Evolutionary conservation across 176 grass and related monocot species (phyloP), one percentile per base, ranked within the genome.

Genomic region (Saccharum officinarum): DNA sequence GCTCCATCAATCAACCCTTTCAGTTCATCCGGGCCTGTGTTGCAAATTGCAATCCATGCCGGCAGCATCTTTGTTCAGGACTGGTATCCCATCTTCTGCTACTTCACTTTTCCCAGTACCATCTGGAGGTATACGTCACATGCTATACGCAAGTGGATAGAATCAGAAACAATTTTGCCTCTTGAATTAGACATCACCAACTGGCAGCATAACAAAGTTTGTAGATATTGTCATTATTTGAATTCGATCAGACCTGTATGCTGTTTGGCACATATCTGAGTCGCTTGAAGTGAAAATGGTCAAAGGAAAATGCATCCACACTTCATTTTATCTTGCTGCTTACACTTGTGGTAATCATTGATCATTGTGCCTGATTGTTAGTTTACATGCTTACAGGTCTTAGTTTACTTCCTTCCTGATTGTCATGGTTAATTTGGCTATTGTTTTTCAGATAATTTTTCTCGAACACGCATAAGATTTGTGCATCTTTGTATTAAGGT

Each of bases 31-130:
- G 30, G 75, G n/a, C 77, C 79, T 40, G 45, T 85, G 62, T 82
- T 83, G 66, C 87, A 86, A 55, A 52, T 82, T 83, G 66, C 87
- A 86, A 55, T 75, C 82, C 5, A 88, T 69, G 14, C 87, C 40
- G 15, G 47, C 80, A 69, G 20, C 92, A 37, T 92, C 77, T 54
- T 72, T 73, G 45, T 87, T 87, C 28, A 50, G 54, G 77, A 42
- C 73, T 68, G 63, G 49, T 30, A 80, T 55, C 18, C 80, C 86
- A n/a, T 87, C 74, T 71, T 83, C 88, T 76, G 15, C 46, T 73
- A 82, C 59, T 79, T 65, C 84, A 64, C 89, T 86, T 77, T 88
- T 90, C 64, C 20, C 75, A 44, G 81, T 80, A 71, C 89, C 88
- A 60, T 57, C 62, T 13, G 71, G 71, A 86, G 88, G 85, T 81